Evolutionary conservation across 2,329 filamentous ascomycete species (phyloP).

Genomic region (Bipolaris cookei): DNA sequence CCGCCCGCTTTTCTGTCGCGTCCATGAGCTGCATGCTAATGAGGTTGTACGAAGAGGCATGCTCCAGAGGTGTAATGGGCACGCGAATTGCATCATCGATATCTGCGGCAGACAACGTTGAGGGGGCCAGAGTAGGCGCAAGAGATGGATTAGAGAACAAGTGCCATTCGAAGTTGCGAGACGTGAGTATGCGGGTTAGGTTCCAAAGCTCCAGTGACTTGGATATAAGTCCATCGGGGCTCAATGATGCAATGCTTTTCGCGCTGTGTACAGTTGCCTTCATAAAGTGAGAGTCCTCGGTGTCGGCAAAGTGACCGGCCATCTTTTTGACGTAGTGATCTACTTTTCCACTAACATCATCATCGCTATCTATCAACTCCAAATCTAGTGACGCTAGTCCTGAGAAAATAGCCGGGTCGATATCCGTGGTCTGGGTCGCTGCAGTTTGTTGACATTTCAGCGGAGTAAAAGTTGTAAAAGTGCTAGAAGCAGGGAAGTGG

Average conservation of each 20-base stretch:
- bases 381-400: conserved; percentile 43
- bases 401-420: conserved; percentile 48
- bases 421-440: conserved; percentile 34
- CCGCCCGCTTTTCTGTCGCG: conserved; percentile 62
- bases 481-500: conserved; percentile 55
- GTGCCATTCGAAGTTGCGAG: conserved; percentile 56
- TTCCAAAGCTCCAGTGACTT: conserved; percentile 64
- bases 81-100: conserved; percentile 37
- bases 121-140: conserved; percentile 41
- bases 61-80: conserved; percentile 36
- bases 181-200: conserved; percentile 61
- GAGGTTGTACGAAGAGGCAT: conserved; percentile 56
- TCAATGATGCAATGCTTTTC: conserved; percentile 38
- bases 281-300: conserved; percentile 60
- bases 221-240: conserved; percentile 55
- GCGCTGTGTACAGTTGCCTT: conserved; percentile 55
- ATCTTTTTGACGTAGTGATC: conserved; percentile 62
- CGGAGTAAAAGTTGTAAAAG: conserved; percentile 57
- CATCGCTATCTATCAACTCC: conserved; percentile 59
- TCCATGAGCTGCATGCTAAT: conserved; percentile 62
- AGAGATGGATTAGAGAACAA: conserved; percentile 55
- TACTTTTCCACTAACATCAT: conserved; percentile 59
- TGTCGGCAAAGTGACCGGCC: conserved; percentile 54
- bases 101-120: conserved; percentile 41
- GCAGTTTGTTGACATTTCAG: conserved; percentile 46